Evolutionary conservation across 768 basidiomycete species (phyloP), one percentile per base, ranked within the genome.

Genomic region (Suillus fuscotomentosus): DNA sequence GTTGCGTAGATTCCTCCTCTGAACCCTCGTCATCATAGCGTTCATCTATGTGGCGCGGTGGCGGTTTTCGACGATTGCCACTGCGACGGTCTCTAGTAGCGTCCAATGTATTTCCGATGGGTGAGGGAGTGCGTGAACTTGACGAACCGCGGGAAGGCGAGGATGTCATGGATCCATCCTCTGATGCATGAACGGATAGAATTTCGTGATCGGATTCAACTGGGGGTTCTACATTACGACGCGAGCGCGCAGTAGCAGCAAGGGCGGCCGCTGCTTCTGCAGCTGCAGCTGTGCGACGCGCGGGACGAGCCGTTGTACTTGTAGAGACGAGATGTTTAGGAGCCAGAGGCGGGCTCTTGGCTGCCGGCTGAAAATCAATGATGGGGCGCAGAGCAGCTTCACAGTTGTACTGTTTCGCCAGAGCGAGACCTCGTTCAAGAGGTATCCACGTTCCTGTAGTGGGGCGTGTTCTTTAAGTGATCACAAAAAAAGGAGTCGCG

Each of bases 381-480:
- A 99, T 94, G 36, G 97, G 95, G 42, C 92, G 89, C 22, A 99
- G 83, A 20, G 92, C 82, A 24, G 80, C 73, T 70, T 97, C 95
- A 71, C 96, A 95, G 67, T 94, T 92, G 78, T 98, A 99, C 75
- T 98, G 95, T 71, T 87, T 92, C 31, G 95, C 91, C 36, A 99
- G 82, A 34, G 79, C 80, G 56, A 99, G 78, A 3, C 97, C 96
- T 63, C 95, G 85, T 59, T 97, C 94, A 64, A 97, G 87, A 24
- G 97, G 97, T 67, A 99, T 95, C 97, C 97, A 99, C 27, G 97
- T 99, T 15, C 97, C 97, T 99, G 70, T 38, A 42, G 20, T 57
- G n/a, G 50, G 36, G 27, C 10, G 11, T 13, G 6, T 38, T 38
- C 17, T 22, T 62, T 41, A 34, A 31, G 39, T 31, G 53, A 38